Conservation (phyloP, 192 early-diverging fungal genomes). For the Umbelopsis sp. region DNA sequence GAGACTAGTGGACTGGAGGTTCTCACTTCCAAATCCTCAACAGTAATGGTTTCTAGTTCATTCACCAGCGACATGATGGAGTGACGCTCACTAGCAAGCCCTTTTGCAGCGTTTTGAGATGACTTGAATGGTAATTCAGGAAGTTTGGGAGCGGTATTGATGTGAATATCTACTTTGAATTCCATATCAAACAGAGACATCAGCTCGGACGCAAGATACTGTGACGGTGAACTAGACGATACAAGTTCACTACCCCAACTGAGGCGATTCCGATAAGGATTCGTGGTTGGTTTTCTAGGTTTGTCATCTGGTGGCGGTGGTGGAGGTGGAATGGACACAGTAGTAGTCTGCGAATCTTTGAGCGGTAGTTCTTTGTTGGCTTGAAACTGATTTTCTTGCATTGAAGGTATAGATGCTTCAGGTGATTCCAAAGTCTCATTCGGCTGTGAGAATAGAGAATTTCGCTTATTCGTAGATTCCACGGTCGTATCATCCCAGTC, state of each 20-base stretch:
- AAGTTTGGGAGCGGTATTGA: constrained; percentile 32
- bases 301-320: background rate
- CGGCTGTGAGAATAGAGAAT: constrained; percentile 20
- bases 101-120: background rate
- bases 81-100: background rate
- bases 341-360: background rate
- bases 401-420: background rate
- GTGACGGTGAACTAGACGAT: constrained; percentile 25
- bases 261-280: constrained; percentile 23
- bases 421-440: constrained; percentile 5
- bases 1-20: background rate
- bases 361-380: background rate
- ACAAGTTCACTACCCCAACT: constrained; percentile 37
- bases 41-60: background rate
- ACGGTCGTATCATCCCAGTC: constrained; percentile 8
- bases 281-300: background rate
- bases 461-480: background rate
- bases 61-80: constrained; percentile 2
- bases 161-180: constrained; percentile 31
- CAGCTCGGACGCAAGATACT: constrained; percentile 36
- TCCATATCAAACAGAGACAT: constrained; percentile 46
- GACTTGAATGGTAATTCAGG: constrained; percentile 34
- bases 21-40: constrained; percentile 4
- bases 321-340: background rate
- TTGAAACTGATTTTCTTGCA: background rate